These are phyloP conservation scores for Trichoderma arundinaceum DNA, from an alignment of 2,329 filamentous ascomycete genomes.

Conservation along the genomic window DNA sequence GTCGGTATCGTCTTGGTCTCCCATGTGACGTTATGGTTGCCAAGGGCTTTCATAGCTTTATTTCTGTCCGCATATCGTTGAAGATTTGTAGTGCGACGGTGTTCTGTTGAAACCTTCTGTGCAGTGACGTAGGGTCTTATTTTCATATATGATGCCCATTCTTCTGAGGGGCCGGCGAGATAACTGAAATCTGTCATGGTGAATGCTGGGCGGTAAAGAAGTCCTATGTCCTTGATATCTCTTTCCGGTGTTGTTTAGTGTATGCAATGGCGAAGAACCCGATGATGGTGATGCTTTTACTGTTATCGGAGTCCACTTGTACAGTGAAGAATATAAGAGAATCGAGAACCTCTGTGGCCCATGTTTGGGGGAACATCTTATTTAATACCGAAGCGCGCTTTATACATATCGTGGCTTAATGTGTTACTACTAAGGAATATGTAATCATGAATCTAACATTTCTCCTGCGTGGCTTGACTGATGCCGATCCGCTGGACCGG, in stretches of 20 bases:
- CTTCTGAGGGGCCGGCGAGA: slow-evolving; percentile 11
- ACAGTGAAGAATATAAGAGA: too few relatives aligned
- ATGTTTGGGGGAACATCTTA: too few relatives aligned
- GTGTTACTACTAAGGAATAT: too few relatives aligned
- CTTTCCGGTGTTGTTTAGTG: neutral
- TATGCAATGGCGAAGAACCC: neutral
- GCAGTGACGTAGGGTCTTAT: neutral
- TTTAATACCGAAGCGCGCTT: too few relatives aligned
- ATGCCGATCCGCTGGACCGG: too few relatives aligned
- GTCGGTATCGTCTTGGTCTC: neutral
- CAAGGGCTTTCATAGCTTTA: slow-evolving; percentile 4
- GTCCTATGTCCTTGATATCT: neutral
- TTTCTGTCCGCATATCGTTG: slow-evolving; percentile 10
- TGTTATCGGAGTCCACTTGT: too few relatives aligned
- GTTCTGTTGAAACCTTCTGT: neutral
- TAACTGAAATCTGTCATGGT: slow-evolving; percentile 7
- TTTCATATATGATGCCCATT: neutral
- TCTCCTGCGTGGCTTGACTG: too few relatives aligned
- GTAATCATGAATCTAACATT: too few relatives aligned
- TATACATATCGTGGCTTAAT: too few relatives aligned
- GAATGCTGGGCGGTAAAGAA: neutral
- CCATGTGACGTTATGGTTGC: neutral
- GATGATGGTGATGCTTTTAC: neutral
- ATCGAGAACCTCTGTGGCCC: too few relatives aligned
- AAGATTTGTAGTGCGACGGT: neutral